Evolutionary conservation across 2,329 filamentous ascomycete species (phyloP), one percentile per base, ranked within the genome.

Genomic region (Fusarium chuoi): DNA sequence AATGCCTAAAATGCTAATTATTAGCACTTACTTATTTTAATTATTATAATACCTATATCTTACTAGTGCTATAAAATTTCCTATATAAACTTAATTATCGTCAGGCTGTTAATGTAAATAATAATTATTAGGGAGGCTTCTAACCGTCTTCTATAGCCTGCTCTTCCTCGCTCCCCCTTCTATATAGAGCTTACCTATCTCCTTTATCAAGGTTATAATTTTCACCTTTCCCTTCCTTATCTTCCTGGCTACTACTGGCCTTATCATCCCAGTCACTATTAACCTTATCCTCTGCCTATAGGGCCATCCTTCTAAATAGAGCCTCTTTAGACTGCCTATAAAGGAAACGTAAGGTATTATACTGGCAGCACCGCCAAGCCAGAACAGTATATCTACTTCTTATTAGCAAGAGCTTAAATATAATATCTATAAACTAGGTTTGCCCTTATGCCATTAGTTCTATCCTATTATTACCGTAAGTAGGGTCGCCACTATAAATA

Each of bases 81-180:
- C n/a, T n/a, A n/a, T n/a, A n/a, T n/a, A n/a, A n/a, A n/a, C n/a
- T n/a, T n/a, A n/a, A n/a, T n/a, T n/a, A n/a, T n/a, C n/a, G n/a
- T n/a, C n/a, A n/a, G n/a, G n/a, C n/a, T n/a, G n/a, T n/a, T n/a
- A n/a, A n/a, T n/a, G n/a, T n/a, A n/a, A n/a, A n/a, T n/a, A n/a
- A n/a, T n/a, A n/a, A n/a, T n/a, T n/a, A n/a, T n/a, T 36, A 36
- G 3, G 2, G 18, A 38, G 18, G 18, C 36, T 38, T 38, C 0
- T 38, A 38, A 38, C 36, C 1, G 1, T 38, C 10, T 38, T 2
- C 1, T 38, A 7, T 7, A 38, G 36, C 36, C 18, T 38, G 1
- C 36, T 7, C 2, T 5, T 38, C 2, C 1, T 38, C 2, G 1
- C 10, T 38, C 3, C 5, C 10, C 10, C 1, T 38, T 38, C 1